Evolutionary conservation across 1,139 yeast genomes (phyloP).

Genomic region (Zygoascus meyerae): DNA sequence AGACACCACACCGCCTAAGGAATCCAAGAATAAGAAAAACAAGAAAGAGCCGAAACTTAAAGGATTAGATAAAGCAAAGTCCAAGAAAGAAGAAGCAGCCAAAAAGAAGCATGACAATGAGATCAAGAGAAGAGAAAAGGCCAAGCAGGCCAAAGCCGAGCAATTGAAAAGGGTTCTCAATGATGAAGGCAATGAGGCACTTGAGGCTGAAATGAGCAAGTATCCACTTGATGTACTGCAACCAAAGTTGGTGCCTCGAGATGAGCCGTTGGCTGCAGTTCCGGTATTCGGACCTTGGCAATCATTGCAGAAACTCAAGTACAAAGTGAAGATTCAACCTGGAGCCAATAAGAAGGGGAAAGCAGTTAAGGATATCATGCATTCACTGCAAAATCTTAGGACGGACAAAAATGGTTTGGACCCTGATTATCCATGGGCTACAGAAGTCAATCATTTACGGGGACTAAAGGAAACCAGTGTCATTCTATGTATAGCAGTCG

Average conservation of each 20-base stretch:
- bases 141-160: conserved; percentile 44
- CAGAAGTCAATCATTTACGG: conserved; percentile 55
- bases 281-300: conserved; percentile 95
- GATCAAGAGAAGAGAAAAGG: conserved; percentile 30
- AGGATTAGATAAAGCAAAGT: conserved; percentile 23
- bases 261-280: conserved; percentile 52
- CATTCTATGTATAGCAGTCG: conserved; percentile 48
- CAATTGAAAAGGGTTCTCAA: conserved; percentile 39
- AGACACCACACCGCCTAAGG: conserved; percentile 35
- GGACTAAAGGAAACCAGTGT: conserved; percentile 52
- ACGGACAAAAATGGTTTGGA: conserved; percentile 48
- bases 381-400: conserved; percentile 53
- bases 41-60: conserved; percentile 19
- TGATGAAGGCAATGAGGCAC: conserved; percentile 33
- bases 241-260: conserved; percentile 34
- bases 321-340: conserved; percentile 79
- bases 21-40: conserved; percentile 22
- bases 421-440: conserved; percentile 61
- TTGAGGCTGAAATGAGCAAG: conserved; percentile 24
- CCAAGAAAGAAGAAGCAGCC: conserved; percentile 15
- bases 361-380: conserved; percentile 62
- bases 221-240: conserved; percentile 33
- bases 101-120: conserved; percentile 35
- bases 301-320: conserved; percentile 65
- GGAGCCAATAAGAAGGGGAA: conserved; percentile 90